Base-by-base conservation (phyloP, 2,329 filamentous ascomycete species). In the Exophiala lecanii-corni region DNA sequence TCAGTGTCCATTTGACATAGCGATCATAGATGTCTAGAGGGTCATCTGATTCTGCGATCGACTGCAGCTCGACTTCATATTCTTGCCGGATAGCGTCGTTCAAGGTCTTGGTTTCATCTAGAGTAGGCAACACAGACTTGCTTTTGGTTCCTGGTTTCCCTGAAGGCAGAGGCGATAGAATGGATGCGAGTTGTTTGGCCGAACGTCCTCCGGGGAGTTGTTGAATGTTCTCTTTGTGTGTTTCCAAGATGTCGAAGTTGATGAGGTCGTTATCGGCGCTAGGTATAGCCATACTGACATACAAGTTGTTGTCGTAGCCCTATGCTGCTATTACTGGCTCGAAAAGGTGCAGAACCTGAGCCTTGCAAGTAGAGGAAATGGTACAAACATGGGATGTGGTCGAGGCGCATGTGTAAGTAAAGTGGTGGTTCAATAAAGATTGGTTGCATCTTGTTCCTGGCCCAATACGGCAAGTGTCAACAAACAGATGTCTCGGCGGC, bases 141-240 rank as follows among this genome's bases (percentile, higher is more conserved):
- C 7, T 17, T 15, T 33, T 33, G 30, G 7, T 33, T 42, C 79
- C 73, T 23, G 57, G 54, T 9, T 56, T 60, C 30, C 61, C 69
- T 48, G 56, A 65, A 37, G 35, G 78, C 67, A 30, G 75, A 72
- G 30, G 77, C 74, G 41, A 86, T 74, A 49, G 89, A 83, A 75
- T 78, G 41, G 89, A 79, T 20, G 83, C 89, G 39, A 98, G 82
- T 41, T 92, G 89, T 69, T 82, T 86, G 34, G 91, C 92, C 30
- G 91, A 97, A 53, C 92, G 74, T 23, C 83, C 92, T 50, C 87
- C 85, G 12, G 91, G 89, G 9, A 98, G 76, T 16, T 89, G 82
- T 66, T 96, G 89, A 43, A 98, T 96, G 67, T 98, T 98, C 70
- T 98, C 92, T 69, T 98, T 98, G 58, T 96, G 89, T 35, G 79